Base-by-base conservation (phyloP, 257 asterid species). In the Capsicum chinense region DNA sequence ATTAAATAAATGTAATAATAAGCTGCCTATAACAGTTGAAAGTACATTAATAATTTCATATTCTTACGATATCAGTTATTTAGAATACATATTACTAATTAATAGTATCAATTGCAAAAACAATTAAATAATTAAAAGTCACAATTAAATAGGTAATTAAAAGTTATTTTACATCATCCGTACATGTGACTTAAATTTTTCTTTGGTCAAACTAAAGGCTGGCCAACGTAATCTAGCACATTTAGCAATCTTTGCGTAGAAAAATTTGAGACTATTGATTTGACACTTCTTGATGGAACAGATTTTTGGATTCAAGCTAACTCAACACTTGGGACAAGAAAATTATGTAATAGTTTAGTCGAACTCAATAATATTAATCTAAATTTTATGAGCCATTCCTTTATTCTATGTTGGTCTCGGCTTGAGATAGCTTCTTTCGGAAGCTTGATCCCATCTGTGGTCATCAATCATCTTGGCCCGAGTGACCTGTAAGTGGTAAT, bases 201-300 rank as follows among this genome's bases (percentile, higher is more conserved):
- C 10, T 47, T 47, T 11, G 42, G 80, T 73, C 80, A 73, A 73
- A 48, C n/a, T 73, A 48, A 73, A 73, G 19, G 60, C 44, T 48
- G 60, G 44, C 19, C 19, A 10, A 9, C 42, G 44, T 48, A 48
- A 48, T 73, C 12, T 73, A 19, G 80, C 42, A 11, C 10, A 73
- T 73, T 48, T 73, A n/a, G 60, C 80, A 73, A 48, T 73, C 19
- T 73, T 44, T 73, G 42, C 80, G 42, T 19, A 73, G 11, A n/a
- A 73, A 48, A 73, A 2, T 19, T 47, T 73, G 60, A 3, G 6
- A 73, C 42, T 6, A 48, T 48, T 48, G 80, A 73, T 73, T 73
- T 73, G 80, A 73, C 80, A 19, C 80, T 19, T n/a, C 15, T 63
- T 68, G 4, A 68, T 68, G 7, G 50, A 37, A 15, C 0, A 15